Conservation (phyloP, 495 filamentous ascomycete genomes). For the Penicillium manginii region DNA sequence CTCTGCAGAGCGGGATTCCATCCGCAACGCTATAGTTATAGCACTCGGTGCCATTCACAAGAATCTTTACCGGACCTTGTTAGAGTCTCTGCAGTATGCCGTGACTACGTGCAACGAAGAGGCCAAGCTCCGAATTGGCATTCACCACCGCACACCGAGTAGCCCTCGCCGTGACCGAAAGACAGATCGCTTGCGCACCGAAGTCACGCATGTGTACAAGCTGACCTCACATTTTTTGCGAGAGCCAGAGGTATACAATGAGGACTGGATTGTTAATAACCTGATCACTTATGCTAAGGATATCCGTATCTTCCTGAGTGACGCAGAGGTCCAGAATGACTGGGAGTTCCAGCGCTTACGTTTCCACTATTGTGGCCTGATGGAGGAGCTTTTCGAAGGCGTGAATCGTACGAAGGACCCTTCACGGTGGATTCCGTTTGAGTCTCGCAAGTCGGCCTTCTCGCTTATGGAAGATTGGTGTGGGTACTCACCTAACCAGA, state of each 20-base stretch:
- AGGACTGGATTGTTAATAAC: conserved; percentile 92
- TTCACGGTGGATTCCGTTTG: conserved; percentile 92
- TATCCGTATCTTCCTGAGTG: conserved; percentile 89
- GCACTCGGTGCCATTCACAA: conserved; percentile 94
- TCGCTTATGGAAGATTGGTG: conserved; percentile 99
- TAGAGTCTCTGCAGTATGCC: conserved; percentile 86
- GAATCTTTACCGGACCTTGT: conserved; percentile 89
- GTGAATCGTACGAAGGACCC: conserved; percentile 87
- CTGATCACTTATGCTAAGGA: conserved; percentile 89
- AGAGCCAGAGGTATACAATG: conserved; percentile 74
- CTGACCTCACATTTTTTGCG: conserved; percentile 90
- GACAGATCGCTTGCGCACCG: conserved; percentile 85
- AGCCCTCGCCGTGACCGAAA: conserved; percentile 74
- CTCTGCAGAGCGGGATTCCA: conserved; percentile 70
- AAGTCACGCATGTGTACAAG: conserved; percentile 94
- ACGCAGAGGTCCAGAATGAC: conserved; percentile 91
- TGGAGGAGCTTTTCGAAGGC: conserved; percentile 90
- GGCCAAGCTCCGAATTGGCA: conserved; percentile 77
- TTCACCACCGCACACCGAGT: conserved; percentile 76
- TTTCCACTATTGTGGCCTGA: conserved; percentile 89
- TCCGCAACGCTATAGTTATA: conserved; percentile 88
- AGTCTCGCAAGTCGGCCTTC: conserved; percentile 90
- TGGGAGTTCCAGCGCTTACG: conserved; percentile 94
- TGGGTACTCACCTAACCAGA: conserved; percentile 91
- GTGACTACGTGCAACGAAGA: conserved; percentile 83